These are phyloP conservation scores for Cladophialophora immunda DNA, from an alignment of 2,329 filamentous ascomycete species.

Conservation along the genomic window DNA sequence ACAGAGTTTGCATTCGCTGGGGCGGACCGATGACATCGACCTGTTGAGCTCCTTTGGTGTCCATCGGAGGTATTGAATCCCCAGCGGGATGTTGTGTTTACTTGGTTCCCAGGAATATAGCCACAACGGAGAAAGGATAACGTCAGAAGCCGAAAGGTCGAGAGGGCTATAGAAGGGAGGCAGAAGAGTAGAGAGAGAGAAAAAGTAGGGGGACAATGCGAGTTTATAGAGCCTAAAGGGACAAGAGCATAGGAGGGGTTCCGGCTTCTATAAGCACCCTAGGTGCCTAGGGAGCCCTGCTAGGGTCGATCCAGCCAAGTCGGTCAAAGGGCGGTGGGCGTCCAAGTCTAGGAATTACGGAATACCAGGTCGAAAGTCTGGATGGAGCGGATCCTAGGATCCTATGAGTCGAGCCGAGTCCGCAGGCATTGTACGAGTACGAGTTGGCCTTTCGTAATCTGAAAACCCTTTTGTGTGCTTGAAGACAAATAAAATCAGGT, in stretches of 20 bases:
- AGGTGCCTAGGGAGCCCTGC: background rate
- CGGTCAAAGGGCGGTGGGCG: constrained; percentile 22
- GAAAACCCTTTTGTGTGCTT: background rate
- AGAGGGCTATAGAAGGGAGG: background rate
- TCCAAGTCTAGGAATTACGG: background rate
- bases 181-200: background rate
- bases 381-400: background rate
- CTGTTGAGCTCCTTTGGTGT: constrained; percentile 4
- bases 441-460: constrained; percentile 16
- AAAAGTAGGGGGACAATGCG: background rate
- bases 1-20: constrained; percentile 14
- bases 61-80: constrained; percentile 1
- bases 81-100: background rate
- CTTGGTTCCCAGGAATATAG: background rate
- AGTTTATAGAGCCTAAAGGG: background rate
- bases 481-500: constrained; percentile 18
- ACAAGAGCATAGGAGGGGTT: background rate
- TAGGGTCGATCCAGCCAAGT: background rate
- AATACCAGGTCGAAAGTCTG: background rate
- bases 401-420: background rate
- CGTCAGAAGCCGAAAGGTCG: background rate
- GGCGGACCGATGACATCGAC: constrained; percentile 25
- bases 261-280: background rate
- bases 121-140: background rate
- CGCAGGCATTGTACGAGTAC: background rate